Evolutionary conservation across 1,284 basidiomycete species (phyloP), one percentile per base, ranked within the genome.

Genomic region (Kwoniella shivajii): DNA sequence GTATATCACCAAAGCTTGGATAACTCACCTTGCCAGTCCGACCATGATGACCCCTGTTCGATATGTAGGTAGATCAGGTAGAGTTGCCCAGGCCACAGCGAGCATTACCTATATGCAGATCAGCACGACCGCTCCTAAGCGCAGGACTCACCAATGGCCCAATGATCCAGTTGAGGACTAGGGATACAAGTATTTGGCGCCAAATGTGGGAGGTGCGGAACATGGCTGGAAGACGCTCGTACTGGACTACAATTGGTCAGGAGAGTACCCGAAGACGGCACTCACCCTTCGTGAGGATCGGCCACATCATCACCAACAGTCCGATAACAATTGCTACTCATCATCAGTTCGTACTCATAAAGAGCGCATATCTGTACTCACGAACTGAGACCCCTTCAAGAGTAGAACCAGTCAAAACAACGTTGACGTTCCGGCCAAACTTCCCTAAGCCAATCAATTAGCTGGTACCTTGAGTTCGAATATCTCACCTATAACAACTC

Each of bases 251-350:
- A 46, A 87, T 82, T 36, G 4, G 48, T 47, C 42, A 34, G 33
- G n/a, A n/a, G n/a, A n/a, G n/a, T n/a, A n/a, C 16, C 36, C 20
- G 22, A 31, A 26, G 5, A 33, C 10, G n/a, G 13, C 16, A 37
- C 63, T 34, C 22, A 56, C 67, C 66, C 55, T 82, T 81, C 30
- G 80, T 80, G 24, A 82, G 66, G 39, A 88, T 84, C 1, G 90
- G 91, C 87, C 89, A 92, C 88, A 93, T 94, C 91, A 94, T 93
- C 51, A 91, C 80, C 24, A 92, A 83, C 56, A 89, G 83, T 1
- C 88, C 89, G 37, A 89, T 80, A 1, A 86, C 85, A 51, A 90
- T 88, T 0, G 88, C 88, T 90, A 61, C 33, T 26, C 4, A 48
- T 11, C 38, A 36, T 43, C 22, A 11, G 42, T 22, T n/a, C 52